Conservation (phyloP, 805 yeast species). For the Kluyveromyces wickerhamii region DNA sequence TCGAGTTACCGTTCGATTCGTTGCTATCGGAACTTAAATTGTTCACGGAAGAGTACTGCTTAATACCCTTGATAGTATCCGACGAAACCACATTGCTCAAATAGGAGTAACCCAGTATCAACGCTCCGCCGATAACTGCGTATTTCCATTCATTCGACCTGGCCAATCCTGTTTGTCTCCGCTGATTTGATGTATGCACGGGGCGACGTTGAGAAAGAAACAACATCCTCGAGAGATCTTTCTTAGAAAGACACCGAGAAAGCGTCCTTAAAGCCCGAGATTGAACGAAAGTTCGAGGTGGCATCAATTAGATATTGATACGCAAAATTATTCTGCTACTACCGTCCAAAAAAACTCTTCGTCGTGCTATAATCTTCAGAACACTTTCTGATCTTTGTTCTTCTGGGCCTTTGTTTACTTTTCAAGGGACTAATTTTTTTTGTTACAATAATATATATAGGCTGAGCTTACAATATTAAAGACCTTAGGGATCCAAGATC, state of each 20-base stretch:
- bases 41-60: constrained; percentile 11
- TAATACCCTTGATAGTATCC: constrained; percentile 23
- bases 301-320: not conserved
- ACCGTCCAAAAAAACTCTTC: too few relatives aligned
- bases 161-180: not conserved
- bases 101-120: constrained; percentile 6
- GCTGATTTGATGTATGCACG: not conserved
- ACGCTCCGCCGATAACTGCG: constrained; percentile 5
- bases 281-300: not conserved
- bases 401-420: too few relatives aligned
- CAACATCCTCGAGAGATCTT: constrained; percentile 12
- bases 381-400: too few relatives aligned
- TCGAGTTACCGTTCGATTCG: not conserved
- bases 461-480: too few relatives aligned
- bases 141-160: constrained; percentile 5
- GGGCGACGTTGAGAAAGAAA: constrained; percentile 5
- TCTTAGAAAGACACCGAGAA: constrained; percentile 14
- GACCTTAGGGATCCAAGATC: too few relatives aligned
- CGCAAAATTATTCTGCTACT: not conserved
- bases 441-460: too few relatives aligned
- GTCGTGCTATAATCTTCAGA: too few relatives aligned
- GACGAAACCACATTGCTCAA: constrained; percentile 12
- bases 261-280: constrained; percentile 10
- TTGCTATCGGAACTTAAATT: not conserved
- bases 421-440: too few relatives aligned